A percentile compares a stretch with the other conserved stretches of the same genome.
Conservation (phyloP, 2,329 filamentous ascomycete genomes). For the Fusarium sp. region DNA sequence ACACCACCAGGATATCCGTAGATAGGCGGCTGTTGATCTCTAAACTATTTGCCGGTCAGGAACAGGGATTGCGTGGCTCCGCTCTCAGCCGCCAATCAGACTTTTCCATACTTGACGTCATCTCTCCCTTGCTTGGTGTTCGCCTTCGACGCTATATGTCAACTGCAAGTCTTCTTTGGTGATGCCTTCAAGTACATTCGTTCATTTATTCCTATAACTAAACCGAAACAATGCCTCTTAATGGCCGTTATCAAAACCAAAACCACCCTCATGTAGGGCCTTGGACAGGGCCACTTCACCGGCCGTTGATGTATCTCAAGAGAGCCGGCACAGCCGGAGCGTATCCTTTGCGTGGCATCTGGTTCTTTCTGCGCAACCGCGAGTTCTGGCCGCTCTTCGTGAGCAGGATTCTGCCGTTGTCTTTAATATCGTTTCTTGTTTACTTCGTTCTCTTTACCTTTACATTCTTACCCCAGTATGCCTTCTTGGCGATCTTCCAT, state of each 20-base stretch:
- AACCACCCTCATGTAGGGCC: constrained; percentile 32
- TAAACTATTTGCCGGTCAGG: neutral
- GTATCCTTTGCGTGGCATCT: constrained; percentile 77
- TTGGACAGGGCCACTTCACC: constrained; percentile 46
- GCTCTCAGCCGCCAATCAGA: constrained; percentile 17
- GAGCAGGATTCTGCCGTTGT: constrained; percentile 81
- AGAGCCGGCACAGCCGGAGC: constrained; percentile 61
- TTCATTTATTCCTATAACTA: neutral
- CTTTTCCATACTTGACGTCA: constrained; percentile 31
- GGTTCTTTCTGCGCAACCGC: constrained; percentile 81
- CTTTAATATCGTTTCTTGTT: constrained; percentile 84
- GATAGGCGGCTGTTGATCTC: neutral
- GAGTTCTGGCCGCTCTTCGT: constrained; percentile 86
- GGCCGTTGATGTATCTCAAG: constrained; percentile 56
- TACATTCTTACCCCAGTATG: constrained; percentile 88
- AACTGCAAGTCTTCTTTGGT: constrained; percentile 4
- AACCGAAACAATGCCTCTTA: constrained; percentile 35
- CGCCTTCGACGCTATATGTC: constrained; percentile 7
- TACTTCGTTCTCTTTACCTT: constrained; percentile 90
- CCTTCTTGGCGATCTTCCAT: constrained; percentile 90
- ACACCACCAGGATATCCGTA: neutral
- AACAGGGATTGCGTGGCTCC: constrained; percentile 6
- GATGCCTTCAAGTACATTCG: constrained; percentile 26
- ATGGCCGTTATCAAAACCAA: constrained; percentile 12
- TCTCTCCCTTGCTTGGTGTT: neutral